These are phyloP conservation scores for Nicotiana paniculata DNA, from an alignment of 257 asterid genomes.

Conservation along the genomic window DNA sequence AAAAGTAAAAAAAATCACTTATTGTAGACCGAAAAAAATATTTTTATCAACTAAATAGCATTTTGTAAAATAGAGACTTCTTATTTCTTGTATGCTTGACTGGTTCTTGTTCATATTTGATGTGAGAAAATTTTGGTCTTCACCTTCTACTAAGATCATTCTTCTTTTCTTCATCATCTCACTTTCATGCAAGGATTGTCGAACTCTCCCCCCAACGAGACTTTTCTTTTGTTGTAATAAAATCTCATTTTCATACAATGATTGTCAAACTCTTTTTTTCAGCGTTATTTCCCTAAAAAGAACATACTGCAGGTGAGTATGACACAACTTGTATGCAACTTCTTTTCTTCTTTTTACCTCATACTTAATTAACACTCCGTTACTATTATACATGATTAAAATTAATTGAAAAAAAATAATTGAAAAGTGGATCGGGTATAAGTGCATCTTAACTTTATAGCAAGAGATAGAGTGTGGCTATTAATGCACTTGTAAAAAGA, in stretches of 20 bases:
- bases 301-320: too few species aligned
- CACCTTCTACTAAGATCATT: background rate
- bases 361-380: too few species aligned
- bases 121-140: background rate
- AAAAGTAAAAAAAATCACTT: too few species aligned
- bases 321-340: too few species aligned
- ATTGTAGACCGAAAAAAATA: too few species aligned
- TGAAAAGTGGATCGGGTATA: too few species aligned
- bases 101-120: background rate
- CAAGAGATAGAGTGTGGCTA: too few species aligned
- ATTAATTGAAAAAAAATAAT: too few species aligned
- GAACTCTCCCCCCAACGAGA: background rate
- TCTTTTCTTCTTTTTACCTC: too few species aligned
- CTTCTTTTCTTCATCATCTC: background rate
- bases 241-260: background rate
- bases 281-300: background rate
- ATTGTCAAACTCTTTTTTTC: background rate
- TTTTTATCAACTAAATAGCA: background rate
- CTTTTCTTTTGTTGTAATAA: background rate
- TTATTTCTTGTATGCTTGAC: background rate
- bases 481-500: too few species aligned
- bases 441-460: too few species aligned
- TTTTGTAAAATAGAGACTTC: background rate
- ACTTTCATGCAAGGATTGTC: slow-evolving; percentile 1
- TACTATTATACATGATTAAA: too few species aligned